Base-by-base conservation (phyloP, 2,329 filamentous ascomycete genomes). In the Aspergillus quadrilineatus region DNA sequence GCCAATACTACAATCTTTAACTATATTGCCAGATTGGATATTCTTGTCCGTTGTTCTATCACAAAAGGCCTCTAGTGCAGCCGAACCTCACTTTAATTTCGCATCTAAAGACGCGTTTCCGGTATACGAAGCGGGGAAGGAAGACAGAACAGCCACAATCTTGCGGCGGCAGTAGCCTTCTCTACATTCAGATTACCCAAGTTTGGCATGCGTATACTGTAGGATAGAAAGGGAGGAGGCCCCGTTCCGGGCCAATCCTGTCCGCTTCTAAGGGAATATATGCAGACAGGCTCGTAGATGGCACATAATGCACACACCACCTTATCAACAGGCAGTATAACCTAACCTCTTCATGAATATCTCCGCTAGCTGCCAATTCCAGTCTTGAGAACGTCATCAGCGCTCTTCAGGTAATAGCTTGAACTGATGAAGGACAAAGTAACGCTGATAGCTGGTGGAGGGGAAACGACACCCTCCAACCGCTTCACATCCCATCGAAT, bases 401-500 rank as follows among this genome's bases (percentile, higher is more conserved):
- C 41, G 36, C 30, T 37, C 12, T 28, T 43, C 8, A 42, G 22
- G 28, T 42, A 50, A 28, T 41, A 14, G 28, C 22, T 45, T 12
- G 42, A 10, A 39, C 42, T 42, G 41, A 45, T 52, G 50, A 45
- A 15, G 39, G 17, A 28, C 22, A 51, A 37, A 26, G 22, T 7
- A 29, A 34, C 32, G 44, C 30, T 12, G 48, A 52, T 34, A 44
- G 43, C 22, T 22, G 49, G 44, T 12, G 41, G 22, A 10, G 17
- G 34, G 6, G n/a, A 6, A 6, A 22, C 17, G 17, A 17, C 39
- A 37, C 15, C 39, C 29, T 45, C 43, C 47, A 53, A 37, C 32
- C 50, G 50, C 50, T 43, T 53, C 50, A 41, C 50, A 46, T 47
- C 41, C 15, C 42, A 53, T 14, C 42, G 36, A 46, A 28, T 51